Percentiles rank a stretch among this genome's conserved stretches.
Conservation (phyloP, 169 alveolate species). For the Cystoisospora suis region DNA sequence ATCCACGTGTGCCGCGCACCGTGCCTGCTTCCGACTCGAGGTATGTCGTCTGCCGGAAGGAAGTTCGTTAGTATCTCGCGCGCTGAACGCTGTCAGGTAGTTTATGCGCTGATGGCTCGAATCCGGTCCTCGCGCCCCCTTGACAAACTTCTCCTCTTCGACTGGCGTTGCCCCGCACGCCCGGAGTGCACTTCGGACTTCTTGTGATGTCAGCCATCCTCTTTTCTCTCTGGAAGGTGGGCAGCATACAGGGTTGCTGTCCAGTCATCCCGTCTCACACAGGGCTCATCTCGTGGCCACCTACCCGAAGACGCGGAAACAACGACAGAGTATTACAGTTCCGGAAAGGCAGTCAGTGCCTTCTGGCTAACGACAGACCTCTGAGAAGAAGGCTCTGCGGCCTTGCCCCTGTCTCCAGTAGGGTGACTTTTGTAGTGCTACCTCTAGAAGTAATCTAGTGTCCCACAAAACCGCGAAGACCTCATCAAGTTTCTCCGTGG, state of each 20-base stretch:
- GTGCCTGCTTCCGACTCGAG: too few species aligned
- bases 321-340: neutral
- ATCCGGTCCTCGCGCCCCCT: neutral
- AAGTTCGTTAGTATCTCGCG: too few species aligned
- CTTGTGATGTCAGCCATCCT: neutral
- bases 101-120: neutral
- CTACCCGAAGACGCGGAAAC: neutral
- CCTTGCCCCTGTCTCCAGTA: too few species aligned
- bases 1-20: too few species aligned
- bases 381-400: too few species aligned
- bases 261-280: neutral
- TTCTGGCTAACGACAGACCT: too few species aligned
- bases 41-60: too few species aligned
- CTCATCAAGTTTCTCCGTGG: neutral
- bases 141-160: neutral
- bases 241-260: neutral
- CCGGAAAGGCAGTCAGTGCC: too few species aligned
- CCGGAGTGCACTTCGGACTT: neutral
- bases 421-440: too few species aligned
- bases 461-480: neutral
- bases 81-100: neutral
- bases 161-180: conserved; percentile 11
- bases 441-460: too few species aligned
- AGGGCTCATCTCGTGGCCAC: neutral
- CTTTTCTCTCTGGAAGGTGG: neutral